Percentiles rank a stretch among this genome's conserved stretches.
These are phyloP conservation scores for Cicer pinnatifidum DNA, from an alignment of 306 rosid genomes.

Conservation along the genomic window DNA sequence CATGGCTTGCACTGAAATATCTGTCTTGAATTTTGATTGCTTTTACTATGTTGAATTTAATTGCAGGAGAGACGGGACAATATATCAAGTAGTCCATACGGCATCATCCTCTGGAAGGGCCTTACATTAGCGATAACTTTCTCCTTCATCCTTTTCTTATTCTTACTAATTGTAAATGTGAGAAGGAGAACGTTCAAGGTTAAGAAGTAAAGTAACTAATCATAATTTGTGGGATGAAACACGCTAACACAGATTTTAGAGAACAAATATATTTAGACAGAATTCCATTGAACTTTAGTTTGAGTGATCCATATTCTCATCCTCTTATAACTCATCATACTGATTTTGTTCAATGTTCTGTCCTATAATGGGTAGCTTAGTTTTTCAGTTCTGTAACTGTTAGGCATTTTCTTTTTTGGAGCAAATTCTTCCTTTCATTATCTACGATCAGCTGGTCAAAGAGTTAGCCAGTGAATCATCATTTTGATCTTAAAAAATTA, in stretches of 20 bases:
- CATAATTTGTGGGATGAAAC: slow-evolving; percentile 26
- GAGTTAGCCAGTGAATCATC: too few species aligned
- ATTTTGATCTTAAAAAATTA: too few species aligned
- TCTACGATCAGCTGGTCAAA: too few species aligned
- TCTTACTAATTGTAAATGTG: slow-evolving; percentile 59
- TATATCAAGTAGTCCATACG: slow-evolving; percentile 44
- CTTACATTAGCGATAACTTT: slow-evolving; percentile 48
- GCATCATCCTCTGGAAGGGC: slow-evolving; percentile 51
- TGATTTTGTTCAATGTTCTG: slow-evolving; percentile 34
- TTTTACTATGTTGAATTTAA: slow-evolving; percentile 33
- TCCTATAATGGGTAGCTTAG: not conserved
- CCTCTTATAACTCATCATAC: not conserved
- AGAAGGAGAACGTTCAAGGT: slow-evolving; percentile 76
- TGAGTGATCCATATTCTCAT: slow-evolving; percentile 28
- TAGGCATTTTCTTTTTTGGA: not conserved
- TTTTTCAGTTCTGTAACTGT: slow-evolving; percentile 1
- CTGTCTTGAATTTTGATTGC: slow-evolving; percentile 34
- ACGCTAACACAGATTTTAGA: slow-evolving; percentile 16
- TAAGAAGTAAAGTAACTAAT: slow-evolving; percentile 55
- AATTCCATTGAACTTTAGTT: not conserved
- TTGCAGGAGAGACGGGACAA: slow-evolving; percentile 68
- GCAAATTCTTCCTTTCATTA: not conserved
- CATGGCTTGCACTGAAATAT: slow-evolving; percentile 3
- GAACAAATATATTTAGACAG: slow-evolving; percentile 30
- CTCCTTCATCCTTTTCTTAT: slow-evolving; percentile 50